Conservation (phyloP, 31 red algal species). For the Porphyra umbilicalis region DNA sequence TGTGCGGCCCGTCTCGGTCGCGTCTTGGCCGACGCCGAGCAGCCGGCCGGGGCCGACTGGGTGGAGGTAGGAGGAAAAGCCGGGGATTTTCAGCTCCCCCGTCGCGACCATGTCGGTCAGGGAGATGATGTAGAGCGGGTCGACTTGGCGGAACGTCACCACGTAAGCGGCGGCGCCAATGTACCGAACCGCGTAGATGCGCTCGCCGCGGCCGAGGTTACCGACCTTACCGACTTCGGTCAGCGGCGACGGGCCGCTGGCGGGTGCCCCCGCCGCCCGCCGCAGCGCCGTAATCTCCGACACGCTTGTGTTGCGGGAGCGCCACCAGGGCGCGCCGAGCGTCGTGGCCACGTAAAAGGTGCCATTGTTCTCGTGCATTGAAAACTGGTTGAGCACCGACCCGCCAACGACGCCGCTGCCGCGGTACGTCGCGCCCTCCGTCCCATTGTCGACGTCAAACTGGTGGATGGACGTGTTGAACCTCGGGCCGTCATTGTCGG, state of each 20-base stretch:
- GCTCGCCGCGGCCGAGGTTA: conserved; percentile 39
- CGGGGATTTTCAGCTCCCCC: conserved; percentile 64
- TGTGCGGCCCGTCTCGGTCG: conserved; percentile 9
- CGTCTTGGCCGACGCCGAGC: conserved; percentile 56
- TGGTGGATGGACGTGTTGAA: conserved; percentile 39
- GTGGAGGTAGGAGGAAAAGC: conserved; percentile 62
- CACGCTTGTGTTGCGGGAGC: conserved; percentile 16
- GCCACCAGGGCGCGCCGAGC: conserved; percentile 41
- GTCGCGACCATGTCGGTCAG: conserved; percentile 19
- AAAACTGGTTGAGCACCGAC: conserved; percentile 50
- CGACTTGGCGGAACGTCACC: conserved; percentile 45
- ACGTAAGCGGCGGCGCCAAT: conserved; percentile 38
- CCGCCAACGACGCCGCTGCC: conserved; percentile 35
- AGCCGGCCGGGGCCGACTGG: conserved; percentile 35
- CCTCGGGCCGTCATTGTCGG: conserved; percentile 3
- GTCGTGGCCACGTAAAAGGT: conserved; percentile 53
- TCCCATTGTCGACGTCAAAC: conserved; percentile 28
- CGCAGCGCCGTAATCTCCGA: conserved; percentile 30
- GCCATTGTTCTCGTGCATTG: conserved; percentile 34
- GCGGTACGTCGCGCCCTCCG: conserved; percentile 11
- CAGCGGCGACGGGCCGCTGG: conserved; percentile 2
- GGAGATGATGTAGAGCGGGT: conserved; percentile 55
- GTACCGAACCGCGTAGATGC: conserved; percentile 57
- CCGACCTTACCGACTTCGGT: conserved; percentile 29
- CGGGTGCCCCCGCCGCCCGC: too few relatives aligned